Percentiles rank a stretch among this genome's conserved stretches.
These are phyloP conservation scores for Albizia julibrissin DNA, from an alignment of 306 rosid species.

Conservation along the genomic window DNA sequence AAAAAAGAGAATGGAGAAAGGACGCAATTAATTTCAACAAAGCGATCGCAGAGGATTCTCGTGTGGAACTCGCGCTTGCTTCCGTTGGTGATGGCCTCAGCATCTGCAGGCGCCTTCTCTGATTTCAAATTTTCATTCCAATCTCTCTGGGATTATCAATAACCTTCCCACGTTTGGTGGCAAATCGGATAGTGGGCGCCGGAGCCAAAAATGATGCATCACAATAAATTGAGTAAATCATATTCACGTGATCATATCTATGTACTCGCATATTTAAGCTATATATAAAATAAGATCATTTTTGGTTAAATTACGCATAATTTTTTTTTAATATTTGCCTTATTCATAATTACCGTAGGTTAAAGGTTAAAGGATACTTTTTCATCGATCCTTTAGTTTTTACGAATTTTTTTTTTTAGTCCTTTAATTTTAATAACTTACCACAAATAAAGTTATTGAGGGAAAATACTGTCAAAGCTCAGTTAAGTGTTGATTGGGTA, in stretches of 20 bases:
- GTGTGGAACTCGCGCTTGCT: constrained; percentile 26
- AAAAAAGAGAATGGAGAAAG: background rate
- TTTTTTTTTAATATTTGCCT: too few species aligned
- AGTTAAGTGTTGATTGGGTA: too few species aligned
- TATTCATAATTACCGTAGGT: too few species aligned
- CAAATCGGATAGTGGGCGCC: background rate
- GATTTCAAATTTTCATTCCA: background rate
- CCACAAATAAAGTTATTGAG: too few species aligned
- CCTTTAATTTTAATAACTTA: too few species aligned
- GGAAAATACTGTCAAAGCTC: too few species aligned
- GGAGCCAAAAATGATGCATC: background rate
- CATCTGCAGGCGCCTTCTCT: constrained; percentile 30
- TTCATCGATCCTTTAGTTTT: too few species aligned
- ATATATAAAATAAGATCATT: too few species aligned
- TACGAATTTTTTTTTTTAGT: accelerated
- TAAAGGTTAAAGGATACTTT: too few species aligned
- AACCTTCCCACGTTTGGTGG: background rate
- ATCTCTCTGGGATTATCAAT: background rate
- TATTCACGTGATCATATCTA: background rate
- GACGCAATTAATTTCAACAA: constrained; percentile 36
- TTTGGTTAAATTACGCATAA: too few species aligned
- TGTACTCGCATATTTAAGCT: too few species aligned
- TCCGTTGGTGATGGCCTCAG: constrained; percentile 40
- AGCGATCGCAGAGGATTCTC: constrained; percentile 34
- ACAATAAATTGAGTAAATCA: background rate